Conservation (phyloP, 2,329 filamentous ascomycete genomes). For the Didymellaceae sp. region DNA sequence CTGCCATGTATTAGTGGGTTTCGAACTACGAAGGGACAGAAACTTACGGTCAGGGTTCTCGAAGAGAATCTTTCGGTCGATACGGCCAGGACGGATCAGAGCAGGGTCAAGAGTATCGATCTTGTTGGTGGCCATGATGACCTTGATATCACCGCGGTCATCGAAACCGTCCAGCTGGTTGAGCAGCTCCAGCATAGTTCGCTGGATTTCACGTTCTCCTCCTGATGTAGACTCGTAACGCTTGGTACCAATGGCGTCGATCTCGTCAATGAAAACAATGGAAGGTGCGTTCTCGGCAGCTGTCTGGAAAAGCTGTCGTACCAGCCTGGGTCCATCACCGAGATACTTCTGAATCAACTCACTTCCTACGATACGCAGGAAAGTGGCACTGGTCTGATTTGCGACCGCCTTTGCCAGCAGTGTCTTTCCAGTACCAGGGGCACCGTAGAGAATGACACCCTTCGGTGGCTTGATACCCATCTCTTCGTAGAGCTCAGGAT, state of each 20-base stretch:
- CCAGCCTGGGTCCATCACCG: constrained; percentile 91
- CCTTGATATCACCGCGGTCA: constrained; percentile 97
- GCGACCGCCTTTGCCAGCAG: constrained; percentile 95
- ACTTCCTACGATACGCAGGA: constrained; percentile 94
- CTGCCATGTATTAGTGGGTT: constrained; percentile 65
- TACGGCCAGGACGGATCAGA: constrained; percentile 94
- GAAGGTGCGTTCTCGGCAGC: constrained; percentile 95
- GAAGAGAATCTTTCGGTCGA: constrained; percentile 94
- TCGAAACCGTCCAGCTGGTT: constrained; percentile 99
- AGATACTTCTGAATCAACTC: constrained; percentile 99
- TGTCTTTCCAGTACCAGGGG: constrained; percentile 95
- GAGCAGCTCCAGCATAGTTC: constrained; percentile 96
- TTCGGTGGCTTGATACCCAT: constrained; percentile 99
- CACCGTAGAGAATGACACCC: constrained; percentile 98
- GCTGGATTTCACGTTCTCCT: constrained; percentile 95
- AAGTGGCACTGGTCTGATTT: constrained; percentile 98
- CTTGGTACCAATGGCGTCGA: constrained; percentile 98
- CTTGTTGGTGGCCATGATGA: constrained; percentile 99
- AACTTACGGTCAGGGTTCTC: constrained; percentile 72
- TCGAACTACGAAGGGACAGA: not conserved
- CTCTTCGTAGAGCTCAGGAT: constrained; percentile 97
- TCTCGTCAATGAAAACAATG: constrained; percentile 99
- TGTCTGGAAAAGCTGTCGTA: constrained; percentile 95
- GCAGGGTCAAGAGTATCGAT: constrained; percentile 97
- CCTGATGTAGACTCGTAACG: constrained; percentile 97